Evolutionary conservation across 2,329 filamentous ascomycete genomes (phyloP).

Genomic region (Colletotrichum eremochloae): DNA sequence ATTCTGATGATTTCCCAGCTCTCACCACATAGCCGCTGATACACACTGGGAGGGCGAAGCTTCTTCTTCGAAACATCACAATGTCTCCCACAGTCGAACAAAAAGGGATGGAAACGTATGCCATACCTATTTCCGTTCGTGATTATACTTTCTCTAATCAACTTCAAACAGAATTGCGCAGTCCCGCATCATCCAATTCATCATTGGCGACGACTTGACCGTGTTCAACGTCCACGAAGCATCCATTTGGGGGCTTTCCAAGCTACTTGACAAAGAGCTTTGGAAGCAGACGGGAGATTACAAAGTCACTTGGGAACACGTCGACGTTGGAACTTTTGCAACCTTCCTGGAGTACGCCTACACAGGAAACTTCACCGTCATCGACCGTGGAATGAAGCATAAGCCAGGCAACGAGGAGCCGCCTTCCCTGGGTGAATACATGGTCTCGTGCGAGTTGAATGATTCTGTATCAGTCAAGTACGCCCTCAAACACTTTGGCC

Average conservation of each 20-base stretch:
- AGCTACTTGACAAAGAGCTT: not conserved
- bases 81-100: not conserved
- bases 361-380: not conserved
- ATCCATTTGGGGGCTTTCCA: not conserved
- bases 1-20: no score
- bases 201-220: not conserved
- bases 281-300: not conserved
- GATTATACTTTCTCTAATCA: no score
- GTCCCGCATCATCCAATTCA: not conserved
- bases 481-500: not conserved
- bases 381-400: not conserved
- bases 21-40: no score
- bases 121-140: no score
- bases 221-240: not conserved
- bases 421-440: not conserved
- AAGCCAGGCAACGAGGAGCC: fast-evolving
- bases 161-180: not conserved
- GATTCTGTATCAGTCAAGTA: not conserved
- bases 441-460: not conserved
- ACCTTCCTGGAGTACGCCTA: not conserved
- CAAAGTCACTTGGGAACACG: not conserved
- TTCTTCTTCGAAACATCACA: not conserved
- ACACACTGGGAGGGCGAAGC: no score
- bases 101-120: not conserved
- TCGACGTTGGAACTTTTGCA: not conserved